These are phyloP conservation scores for Mycena pura DNA, from an alignment of 768 basidiomycete species.

Conservation along the genomic window DNA sequence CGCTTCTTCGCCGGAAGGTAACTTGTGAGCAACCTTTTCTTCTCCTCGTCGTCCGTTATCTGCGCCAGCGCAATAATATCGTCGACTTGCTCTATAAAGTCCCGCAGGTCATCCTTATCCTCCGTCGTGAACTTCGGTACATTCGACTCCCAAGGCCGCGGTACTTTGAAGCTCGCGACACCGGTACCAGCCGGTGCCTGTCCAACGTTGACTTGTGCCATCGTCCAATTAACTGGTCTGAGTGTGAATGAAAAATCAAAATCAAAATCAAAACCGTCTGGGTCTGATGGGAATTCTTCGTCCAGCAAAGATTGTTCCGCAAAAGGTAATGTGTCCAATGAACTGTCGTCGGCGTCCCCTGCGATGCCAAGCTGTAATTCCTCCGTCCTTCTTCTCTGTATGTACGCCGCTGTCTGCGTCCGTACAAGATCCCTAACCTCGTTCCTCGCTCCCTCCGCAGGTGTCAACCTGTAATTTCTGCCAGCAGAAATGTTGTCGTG, in stretches of 20 bases:
- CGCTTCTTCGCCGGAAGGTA: constrained; percentile 3
- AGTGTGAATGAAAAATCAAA: too few relatives aligned
- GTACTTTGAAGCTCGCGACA: too few relatives aligned
- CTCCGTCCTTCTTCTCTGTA: background rate
- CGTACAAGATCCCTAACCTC: background rate
- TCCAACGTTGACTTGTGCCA: too few relatives aligned
- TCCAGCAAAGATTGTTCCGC: background rate
- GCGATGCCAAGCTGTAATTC: background rate
- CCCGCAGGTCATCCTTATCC: too few relatives aligned
- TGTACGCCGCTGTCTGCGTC: background rate
- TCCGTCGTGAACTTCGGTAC: too few relatives aligned
- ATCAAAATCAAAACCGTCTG: too few relatives aligned
- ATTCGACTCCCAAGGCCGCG: too few relatives aligned
- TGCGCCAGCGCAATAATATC: constrained; percentile 2
- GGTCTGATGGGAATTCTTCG: background rate
- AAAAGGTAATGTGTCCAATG: background rate
- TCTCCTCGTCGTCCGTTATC: constrained; percentile 8
- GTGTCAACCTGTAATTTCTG: background rate
- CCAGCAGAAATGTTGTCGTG: background rate
- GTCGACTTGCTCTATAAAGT: too few relatives aligned
- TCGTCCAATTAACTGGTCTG: too few relatives aligned
- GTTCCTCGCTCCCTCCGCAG: background rate
- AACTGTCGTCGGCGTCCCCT: constrained; percentile 3
- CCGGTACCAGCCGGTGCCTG: too few relatives aligned
- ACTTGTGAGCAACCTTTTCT: too few relatives aligned